Percentiles rank a stretch among this genome's conserved stretches.
phyloP scores from a whole-genome alignment of 148 eudicot species.

The Cornus controversa region DNA sequence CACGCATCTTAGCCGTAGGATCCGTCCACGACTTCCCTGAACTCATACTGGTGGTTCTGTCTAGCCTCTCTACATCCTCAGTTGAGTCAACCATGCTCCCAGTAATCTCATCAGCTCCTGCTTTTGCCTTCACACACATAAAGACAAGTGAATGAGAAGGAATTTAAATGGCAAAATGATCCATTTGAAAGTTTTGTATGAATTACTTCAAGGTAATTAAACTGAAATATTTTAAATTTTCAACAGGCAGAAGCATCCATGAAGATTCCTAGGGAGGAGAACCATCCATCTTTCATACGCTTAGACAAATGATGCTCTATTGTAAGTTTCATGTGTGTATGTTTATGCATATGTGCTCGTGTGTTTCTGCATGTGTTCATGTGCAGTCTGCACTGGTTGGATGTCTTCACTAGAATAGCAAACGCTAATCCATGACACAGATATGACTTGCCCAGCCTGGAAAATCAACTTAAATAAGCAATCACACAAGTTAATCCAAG shows the following conservation, averaged over 20 bases:
- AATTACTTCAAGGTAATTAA: background rate
- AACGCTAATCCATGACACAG: background rate
- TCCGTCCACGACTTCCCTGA: conserved; percentile 49
- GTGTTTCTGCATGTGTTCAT: background rate
- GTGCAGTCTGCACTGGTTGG: background rate
- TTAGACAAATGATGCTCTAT: background rate
- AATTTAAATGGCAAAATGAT: conserved; percentile 3
- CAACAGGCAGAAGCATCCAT: background rate
- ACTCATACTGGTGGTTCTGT: conserved; percentile 34
- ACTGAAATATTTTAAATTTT: background rate
- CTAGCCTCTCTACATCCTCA: conserved; percentile 44
- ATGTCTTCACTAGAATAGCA: background rate
- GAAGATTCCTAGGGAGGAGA: background rate
- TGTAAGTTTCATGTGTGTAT: background rate
- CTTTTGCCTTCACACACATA: conserved; percentile 46
- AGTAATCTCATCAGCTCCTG: conserved; percentile 31
- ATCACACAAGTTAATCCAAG: background rate
- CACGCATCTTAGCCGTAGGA: conserved; percentile 45
- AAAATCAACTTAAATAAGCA: background rate
- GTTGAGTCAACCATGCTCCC: conserved; percentile 31
- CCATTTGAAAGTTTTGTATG: background rate
- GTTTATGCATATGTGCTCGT: background rate
- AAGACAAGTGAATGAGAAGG: conserved; percentile 11
- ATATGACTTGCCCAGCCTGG: background rate
- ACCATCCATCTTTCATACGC: background rate